These are phyloP conservation scores for Gynandropsis gynandra DNA, from an alignment of 345 rosid species.

Conservation along the genomic window DNA sequence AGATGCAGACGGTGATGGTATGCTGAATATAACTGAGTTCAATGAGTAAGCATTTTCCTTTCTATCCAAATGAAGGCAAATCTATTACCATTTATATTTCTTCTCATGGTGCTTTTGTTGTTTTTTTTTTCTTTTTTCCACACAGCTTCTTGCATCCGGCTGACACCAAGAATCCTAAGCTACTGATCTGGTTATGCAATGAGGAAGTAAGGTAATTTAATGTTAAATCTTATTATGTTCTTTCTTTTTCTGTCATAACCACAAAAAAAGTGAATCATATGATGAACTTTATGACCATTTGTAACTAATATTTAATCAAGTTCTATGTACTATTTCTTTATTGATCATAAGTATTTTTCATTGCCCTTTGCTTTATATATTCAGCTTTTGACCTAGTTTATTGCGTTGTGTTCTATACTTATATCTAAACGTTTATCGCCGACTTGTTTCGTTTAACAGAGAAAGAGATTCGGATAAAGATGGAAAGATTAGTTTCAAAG, in stretches of 20 bases:
- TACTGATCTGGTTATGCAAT: slow-evolving; percentile 77
- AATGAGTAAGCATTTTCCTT: slow-evolving; percentile 63
- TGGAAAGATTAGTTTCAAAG: slow-evolving; percentile 73
- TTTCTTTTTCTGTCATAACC: background rate
- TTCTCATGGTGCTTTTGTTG: slow-evolving; percentile 13
- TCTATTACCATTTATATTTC: background rate
- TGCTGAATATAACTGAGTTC: slow-evolving; percentile 78
- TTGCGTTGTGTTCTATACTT: no score
- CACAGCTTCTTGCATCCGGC: slow-evolving; percentile 91
- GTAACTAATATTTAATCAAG: no score
- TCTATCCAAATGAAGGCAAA: slow-evolving; percentile 2
- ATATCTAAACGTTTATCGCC: background rate
- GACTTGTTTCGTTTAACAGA: slow-evolving; percentile 30
- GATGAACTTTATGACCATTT: no score
- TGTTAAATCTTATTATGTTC: background rate
- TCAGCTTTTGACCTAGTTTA: no score
- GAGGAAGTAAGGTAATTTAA: slow-evolving; percentile 83
- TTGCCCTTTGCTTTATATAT: no score
- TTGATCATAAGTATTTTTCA: no score
- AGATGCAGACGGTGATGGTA: slow-evolving; percentile 89
- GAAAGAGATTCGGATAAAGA: slow-evolving; percentile 94
- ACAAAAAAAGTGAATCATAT: no score
- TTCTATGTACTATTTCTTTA: no score
- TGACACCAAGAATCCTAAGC: slow-evolving; percentile 73
- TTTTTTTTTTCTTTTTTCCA: slow-evolving; percentile 15